phyloP scores from a whole-genome alignment of 2,329 filamentous ascomycete genomes.

The Colletotrichum navitas region DNA sequence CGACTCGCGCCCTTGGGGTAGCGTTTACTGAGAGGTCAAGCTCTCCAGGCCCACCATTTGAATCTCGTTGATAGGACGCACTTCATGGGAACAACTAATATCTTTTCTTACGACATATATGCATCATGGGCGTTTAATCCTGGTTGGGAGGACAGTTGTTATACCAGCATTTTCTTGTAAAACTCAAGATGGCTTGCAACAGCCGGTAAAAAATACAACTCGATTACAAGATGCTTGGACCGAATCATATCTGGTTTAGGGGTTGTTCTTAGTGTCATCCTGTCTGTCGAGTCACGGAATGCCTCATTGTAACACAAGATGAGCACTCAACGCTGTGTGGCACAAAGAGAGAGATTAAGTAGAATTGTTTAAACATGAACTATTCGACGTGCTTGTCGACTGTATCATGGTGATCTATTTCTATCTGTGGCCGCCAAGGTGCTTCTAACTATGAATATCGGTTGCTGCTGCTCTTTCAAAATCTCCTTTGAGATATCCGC shows the following conservation, averaged over 20 bases:
- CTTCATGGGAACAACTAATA: not conserved
- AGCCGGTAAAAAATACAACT: not conserved
- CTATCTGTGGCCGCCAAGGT: not conserved
- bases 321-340: not conserved
- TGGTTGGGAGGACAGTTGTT: no score
- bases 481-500: not conserved
- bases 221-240: not conserved
- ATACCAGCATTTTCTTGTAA: not conserved
- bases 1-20: constrained; percentile 11
- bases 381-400: accelerated
- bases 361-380: no score
- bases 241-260: no score
- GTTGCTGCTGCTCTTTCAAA: not conserved
- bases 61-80: no score
- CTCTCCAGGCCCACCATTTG: no score
- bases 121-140: not conserved
- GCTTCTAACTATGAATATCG: no score
- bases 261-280: accelerated
- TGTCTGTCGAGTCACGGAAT: not conserved
- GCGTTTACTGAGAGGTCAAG: constrained; percentile 6
- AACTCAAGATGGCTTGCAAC: not conserved
- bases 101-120: not conserved
- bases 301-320: not conserved
- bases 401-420: not conserved
- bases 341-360: not conserved